Evolutionary conservation across 306 rosid species (phyloP).

Genomic region (Herpetospermum pedunculosum): DNA sequence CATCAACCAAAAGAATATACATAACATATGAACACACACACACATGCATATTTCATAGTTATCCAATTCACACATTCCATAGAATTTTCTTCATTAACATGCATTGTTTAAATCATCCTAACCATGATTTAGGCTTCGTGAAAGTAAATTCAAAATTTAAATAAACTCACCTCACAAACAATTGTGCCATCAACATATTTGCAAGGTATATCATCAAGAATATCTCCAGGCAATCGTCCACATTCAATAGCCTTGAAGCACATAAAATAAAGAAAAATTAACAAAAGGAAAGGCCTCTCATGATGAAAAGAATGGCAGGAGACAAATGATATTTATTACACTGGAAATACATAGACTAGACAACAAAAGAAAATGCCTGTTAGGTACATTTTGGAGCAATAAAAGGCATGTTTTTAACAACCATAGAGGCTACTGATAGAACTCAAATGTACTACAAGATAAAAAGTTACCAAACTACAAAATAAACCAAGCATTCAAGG

Average conservation of each 20-base stretch:
- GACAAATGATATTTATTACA: neutral
- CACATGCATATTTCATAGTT: neutral
- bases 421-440: neutral
- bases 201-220: conserved; percentile 87
- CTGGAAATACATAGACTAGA: neutral
- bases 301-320: neutral
- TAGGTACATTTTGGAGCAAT: neutral
- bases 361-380: neutral
- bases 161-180: conserved; percentile 74
- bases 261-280: conserved; percentile 17
- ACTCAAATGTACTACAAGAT: no score
- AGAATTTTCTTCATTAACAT: neutral
- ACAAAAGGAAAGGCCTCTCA: conserved; percentile 1
- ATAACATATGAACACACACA: neutral
- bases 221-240: conserved; percentile 91
- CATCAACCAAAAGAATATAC: neutral
- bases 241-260: conserved; percentile 85
- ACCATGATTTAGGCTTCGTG: conserved; percentile 5
- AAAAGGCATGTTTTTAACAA: neutral
- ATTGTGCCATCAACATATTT: conserved; percentile 79
- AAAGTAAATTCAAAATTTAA: conserved; percentile 9
- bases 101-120: neutral
- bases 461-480: no score
- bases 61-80: neutral
- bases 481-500: no score